A percentile compares a stretch with the other conserved stretches of the same genome.
Evolutionary conservation across 495 filamentous ascomycete genomes (phyloP).

Genomic region (Neurospora sp.): DNA sequence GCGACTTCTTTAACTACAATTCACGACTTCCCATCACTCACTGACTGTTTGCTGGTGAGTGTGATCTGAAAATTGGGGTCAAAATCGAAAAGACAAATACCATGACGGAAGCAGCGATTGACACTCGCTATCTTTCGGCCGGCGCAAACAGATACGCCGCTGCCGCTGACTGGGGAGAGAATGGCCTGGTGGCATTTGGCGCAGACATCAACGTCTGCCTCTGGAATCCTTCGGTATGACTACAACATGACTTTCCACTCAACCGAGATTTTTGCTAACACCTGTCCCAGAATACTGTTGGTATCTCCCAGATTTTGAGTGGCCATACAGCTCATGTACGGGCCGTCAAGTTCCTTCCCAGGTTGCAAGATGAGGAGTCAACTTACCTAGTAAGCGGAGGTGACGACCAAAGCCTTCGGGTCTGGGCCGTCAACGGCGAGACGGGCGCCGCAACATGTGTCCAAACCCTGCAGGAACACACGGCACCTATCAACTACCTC

Average conservation of each 20-base stretch:
- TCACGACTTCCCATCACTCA: neutral
- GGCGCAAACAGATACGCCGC: slow-evolving; percentile 86
- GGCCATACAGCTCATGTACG: slow-evolving; percentile 79
- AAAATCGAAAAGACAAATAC: neutral
- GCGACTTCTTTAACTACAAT: neutral
- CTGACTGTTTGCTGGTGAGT: neutral
- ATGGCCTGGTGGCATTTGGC: slow-evolving; percentile 76
- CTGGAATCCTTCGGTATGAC: slow-evolving; percentile 72
- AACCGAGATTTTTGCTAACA: slow-evolving; percentile 1
- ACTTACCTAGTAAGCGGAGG: slow-evolving; percentile 67
- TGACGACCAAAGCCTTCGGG: slow-evolving; percentile 64
- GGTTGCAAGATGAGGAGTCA: slow-evolving; percentile 31
- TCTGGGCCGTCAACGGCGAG: slow-evolving; percentile 50
- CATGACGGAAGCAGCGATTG: slow-evolving; percentile 10
- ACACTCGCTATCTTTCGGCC: slow-evolving; percentile 59
- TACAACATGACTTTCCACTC: neutral
- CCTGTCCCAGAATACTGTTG: slow-evolving; percentile 39
- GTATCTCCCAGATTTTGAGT: slow-evolving; percentile 59
- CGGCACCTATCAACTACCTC: slow-evolving; percentile 71
- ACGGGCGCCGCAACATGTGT: slow-evolving; percentile 24
- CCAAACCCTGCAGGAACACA: slow-evolving; percentile 51
- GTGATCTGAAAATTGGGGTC: neutral
- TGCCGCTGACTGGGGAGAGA: slow-evolving; percentile 78
- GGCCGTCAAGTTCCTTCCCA: slow-evolving; percentile 67
- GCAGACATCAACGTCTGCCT: slow-evolving; percentile 80